Conservation (phyloP, 306 rosid species). For the Cicer cuneatum region DNA sequence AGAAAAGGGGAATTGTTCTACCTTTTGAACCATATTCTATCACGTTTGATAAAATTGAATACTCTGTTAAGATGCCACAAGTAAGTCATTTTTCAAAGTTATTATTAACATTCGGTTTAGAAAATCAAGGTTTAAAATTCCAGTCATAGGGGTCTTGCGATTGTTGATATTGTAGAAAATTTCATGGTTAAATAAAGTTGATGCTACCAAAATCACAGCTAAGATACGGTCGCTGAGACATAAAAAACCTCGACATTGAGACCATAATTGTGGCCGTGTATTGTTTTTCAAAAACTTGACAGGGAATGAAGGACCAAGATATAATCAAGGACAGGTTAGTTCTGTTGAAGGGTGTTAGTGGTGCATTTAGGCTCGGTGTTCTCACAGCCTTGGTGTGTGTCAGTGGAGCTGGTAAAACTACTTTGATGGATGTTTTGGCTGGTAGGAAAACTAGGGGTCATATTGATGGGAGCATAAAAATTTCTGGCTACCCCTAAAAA, state of each 20-base stretch:
- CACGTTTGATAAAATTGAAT: constrained; percentile 55
- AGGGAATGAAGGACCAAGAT: constrained; percentile 70
- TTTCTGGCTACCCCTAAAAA: constrained; percentile 71
- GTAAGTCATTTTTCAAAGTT: constrained; percentile 41
- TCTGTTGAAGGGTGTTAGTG: constrained; percentile 67
- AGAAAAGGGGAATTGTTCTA: constrained; percentile 64
- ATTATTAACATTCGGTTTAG: not conserved
- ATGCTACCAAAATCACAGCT: not conserved
- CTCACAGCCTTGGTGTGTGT: constrained; percentile 82
- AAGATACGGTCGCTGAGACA: not conserved
- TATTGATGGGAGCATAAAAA: constrained; percentile 54
- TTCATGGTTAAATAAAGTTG: not conserved
- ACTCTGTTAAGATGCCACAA: constrained; percentile 70
- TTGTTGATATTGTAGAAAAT: not conserved
- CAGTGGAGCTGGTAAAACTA: constrained; percentile 80
- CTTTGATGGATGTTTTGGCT: constrained; percentile 71
- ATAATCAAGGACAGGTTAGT: constrained; percentile 49
- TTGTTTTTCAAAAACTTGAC: not conserved
- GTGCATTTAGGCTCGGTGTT: constrained; percentile 75
- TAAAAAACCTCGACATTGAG: not conserved
- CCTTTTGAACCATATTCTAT: constrained; percentile 67
- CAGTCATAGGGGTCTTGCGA: not conserved
- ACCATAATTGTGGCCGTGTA: not conserved
- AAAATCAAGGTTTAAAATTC: not conserved
- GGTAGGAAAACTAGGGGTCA: constrained; percentile 75